Percentiles rank a stretch among this genome's conserved stretches.
phyloP scores from a whole-genome alignment of 78 protist genomes.

The Isochrysis galbana region DNA sequence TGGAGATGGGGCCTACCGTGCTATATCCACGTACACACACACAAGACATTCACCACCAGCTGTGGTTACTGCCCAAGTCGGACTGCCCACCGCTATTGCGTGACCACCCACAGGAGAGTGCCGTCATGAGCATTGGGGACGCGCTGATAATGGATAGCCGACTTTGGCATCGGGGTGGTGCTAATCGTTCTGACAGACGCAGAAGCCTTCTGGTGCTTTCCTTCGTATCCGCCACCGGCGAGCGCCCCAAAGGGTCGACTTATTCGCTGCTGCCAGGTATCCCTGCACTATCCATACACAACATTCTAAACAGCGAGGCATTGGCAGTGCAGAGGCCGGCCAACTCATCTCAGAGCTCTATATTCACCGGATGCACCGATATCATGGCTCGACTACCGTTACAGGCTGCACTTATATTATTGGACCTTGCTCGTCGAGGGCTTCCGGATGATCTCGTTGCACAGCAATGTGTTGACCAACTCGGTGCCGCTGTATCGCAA shows the following conservation, averaged over 20 bases:
- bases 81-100: not conserved
- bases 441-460: not conserved
- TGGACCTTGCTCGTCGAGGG: not conserved
- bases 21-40: not conserved
- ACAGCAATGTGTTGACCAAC: too few species aligned
- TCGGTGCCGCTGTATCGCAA: not conserved
- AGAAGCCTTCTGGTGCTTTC: not conserved
- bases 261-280: not conserved
- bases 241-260: not conserved
- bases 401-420: not conserved
- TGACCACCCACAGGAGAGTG: not conserved
- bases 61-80: not conserved
- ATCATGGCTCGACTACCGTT: too few species aligned
- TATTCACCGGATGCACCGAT: too few species aligned
- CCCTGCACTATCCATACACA: not conserved
- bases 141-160: not conserved
- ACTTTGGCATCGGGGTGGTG: not conserved
- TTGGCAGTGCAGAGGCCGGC: not conserved
- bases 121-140: not conserved
- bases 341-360: not conserved
- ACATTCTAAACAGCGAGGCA: not conserved
- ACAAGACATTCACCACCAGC: not conserved
- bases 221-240: not conserved
- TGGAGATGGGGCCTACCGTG: not conserved
- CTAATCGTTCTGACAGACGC: not conserved